These are phyloP conservation scores for Phaeomoniella chlamydospora DNA, from an alignment of 2,329 filamentous ascomycete genomes.

Conservation along the genomic window DNA sequence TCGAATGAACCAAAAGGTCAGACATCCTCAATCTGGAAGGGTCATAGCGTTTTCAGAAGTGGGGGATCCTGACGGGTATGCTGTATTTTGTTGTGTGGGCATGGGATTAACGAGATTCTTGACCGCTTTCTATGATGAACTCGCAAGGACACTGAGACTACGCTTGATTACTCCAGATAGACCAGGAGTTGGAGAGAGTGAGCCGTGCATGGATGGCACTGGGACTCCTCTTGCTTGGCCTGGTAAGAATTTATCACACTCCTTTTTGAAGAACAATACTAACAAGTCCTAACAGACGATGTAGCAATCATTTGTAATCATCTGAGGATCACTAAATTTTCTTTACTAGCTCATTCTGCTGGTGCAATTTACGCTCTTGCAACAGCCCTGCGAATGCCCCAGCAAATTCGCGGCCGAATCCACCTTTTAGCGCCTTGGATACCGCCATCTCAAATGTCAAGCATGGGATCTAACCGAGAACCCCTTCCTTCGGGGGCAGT, in stretches of 20 bases:
- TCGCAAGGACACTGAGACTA: constrained; percentile 75
- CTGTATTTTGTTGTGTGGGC: constrained; percentile 90
- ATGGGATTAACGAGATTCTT: constrained; percentile 96
- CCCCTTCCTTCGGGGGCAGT: constrained; percentile 71
- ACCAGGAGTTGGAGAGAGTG: constrained; percentile 85
- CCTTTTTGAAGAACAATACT: constrained; percentile 22
- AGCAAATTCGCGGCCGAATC: constrained; percentile 85
- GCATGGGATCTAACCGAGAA: constrained; percentile 58
- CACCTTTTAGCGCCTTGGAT: constrained; percentile 96
- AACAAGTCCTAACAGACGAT: constrained; percentile 39
- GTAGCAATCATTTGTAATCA: constrained; percentile 87
- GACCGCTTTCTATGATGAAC: constrained; percentile 92
- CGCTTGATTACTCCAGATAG: constrained; percentile 87
- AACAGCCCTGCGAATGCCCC: constrained; percentile 86
- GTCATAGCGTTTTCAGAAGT: constrained; percentile 94
- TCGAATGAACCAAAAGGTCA: constrained; percentile 74
- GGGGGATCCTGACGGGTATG: constrained; percentile 78
- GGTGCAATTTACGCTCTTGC: constrained; percentile 96
- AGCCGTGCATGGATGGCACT: constrained; percentile 65
- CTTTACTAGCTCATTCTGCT: constrained; percentile 86
- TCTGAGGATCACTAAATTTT: constrained; percentile 89
- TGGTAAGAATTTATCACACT: constrained; percentile 40
- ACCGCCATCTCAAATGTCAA: constrained; percentile 81
- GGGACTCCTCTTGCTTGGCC: constrained; percentile 88
- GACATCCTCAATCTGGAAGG: constrained; percentile 71